A percentile compares a stretch with the other conserved stretches of the same genome.
phyloP scores from a whole-genome alignment of 116 monocot genomes.

The Posidonia oceanica region DNA sequence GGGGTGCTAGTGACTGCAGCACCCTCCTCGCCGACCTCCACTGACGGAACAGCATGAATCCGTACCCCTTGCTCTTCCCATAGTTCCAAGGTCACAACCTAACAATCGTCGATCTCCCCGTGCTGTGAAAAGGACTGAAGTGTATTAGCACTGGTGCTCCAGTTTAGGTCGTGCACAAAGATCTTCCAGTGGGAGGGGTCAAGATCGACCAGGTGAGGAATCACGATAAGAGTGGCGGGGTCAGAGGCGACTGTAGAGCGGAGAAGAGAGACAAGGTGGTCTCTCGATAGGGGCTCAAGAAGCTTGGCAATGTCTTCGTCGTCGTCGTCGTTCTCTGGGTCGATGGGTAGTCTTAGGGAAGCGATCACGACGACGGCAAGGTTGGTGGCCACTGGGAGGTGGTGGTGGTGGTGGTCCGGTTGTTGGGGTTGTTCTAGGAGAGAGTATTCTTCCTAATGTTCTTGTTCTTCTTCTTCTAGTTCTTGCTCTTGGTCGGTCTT shows the following conservation, averaged over 20 bases:
- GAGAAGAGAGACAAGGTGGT: conserved; percentile 57
- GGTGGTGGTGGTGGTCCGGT: neutral
- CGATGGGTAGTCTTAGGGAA: neutral
- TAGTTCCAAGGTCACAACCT: conserved; percentile 30
- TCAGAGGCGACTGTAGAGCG: conserved; percentile 35
- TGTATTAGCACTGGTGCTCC: conserved; percentile 42
- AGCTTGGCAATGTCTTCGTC: conserved; percentile 42
- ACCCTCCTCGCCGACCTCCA: conserved; percentile 37
- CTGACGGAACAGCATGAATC: conserved; percentile 66
- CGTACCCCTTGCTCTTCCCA: conserved; percentile 77
- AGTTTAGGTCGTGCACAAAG: conserved; percentile 76
- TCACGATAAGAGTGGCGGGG: conserved; percentile 25
- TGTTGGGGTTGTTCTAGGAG: neutral
- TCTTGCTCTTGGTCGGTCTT: conserved; percentile 5
- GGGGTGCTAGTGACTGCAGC: conserved; percentile 35
- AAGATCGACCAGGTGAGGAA: conserved; percentile 35
- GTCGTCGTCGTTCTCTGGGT: conserved; percentile 3
- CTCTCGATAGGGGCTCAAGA: conserved; percentile 46
- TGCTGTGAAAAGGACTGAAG: conserved; percentile 45
- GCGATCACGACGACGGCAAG: too few species aligned
- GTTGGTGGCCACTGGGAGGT: neutral
- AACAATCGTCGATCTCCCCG: conserved; percentile 70
- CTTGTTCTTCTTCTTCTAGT: neutral
- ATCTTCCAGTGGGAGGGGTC: conserved; percentile 77
- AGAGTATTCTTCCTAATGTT: neutral